Evolutionary conservation across 2,329 filamentous ascomycete species (phyloP).

Genomic region (Boeremia lycopersici): DNA sequence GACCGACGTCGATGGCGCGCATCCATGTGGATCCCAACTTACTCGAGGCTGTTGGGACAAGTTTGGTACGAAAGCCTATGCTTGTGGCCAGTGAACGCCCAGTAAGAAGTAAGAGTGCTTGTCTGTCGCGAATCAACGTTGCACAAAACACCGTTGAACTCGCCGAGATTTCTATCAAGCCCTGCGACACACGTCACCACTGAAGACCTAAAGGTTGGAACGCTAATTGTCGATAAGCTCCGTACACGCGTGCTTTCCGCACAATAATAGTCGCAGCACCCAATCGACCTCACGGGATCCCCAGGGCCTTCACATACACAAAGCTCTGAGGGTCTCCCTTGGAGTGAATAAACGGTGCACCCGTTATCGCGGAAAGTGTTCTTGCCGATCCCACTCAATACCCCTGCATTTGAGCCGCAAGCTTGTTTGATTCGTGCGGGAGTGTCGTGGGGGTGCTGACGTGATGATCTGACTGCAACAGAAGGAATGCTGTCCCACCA

Average conservation of each 20-base stretch:
- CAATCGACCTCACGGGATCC: background rate
- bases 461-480: conserved; percentile 3
- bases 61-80: conserved; percentile 12
- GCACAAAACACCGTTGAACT: conserved; percentile 4
- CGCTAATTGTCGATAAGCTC: background rate
- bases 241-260: background rate
- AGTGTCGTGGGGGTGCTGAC: conserved; percentile 1
- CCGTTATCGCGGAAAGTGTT: conserved; percentile 9
- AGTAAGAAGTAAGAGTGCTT: conserved; percentile 6
- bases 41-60: conserved; percentile 15
- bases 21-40: conserved; percentile 11
- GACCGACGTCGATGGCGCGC: conserved; percentile 17
- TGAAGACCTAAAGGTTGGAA: conserved; percentile 2
- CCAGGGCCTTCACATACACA: conserved; percentile 1
- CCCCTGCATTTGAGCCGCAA: conserved; percentile 14
- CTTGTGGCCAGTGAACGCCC: conserved; percentile 8
- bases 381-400: conserved; percentile 12
- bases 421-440: conserved; percentile 9
- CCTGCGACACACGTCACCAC: conserved; percentile 1
- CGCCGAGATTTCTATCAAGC: conserved; percentile 6
- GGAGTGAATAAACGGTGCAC: background rate
- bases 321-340: background rate
- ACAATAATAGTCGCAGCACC: background rate
- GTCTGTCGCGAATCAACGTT: conserved; percentile 12
- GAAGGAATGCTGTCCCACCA: conserved; percentile 5